Percentiles rank a stretch among this genome's conserved stretches.
phyloP scores from a whole-genome alignment of 768 basidiomycete species.

The Leccinum barrowsii region DNA sequence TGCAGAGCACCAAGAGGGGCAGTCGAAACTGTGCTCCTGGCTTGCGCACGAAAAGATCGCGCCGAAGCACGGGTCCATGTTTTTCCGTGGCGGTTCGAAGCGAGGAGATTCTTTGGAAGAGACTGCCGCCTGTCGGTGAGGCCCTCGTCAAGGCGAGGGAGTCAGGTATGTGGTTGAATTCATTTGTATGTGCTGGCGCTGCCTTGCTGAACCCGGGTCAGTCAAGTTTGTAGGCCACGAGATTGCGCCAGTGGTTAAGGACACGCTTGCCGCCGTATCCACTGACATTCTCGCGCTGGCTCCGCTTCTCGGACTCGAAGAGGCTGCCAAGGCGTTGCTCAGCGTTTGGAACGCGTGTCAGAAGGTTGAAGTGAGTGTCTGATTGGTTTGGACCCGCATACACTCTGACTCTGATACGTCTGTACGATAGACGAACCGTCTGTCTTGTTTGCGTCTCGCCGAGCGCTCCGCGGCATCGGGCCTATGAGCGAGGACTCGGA shows the following conservation, averaged over 20 bases:
- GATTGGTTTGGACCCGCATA: background rate
- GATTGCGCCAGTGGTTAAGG: slow-evolving; percentile 33
- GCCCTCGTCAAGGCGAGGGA: slow-evolving; percentile 19
- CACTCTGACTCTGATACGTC: background rate
- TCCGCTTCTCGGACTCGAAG: slow-evolving; percentile 54
- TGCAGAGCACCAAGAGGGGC: background rate
- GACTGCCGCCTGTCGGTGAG: slow-evolving; percentile 19
- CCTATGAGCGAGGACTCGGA: too few species aligned
- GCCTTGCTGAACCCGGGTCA: slow-evolving; percentile 8
- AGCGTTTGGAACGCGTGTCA: slow-evolving; percentile 65
- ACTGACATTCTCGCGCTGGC: slow-evolving; percentile 41
- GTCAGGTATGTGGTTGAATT: slow-evolving; percentile 10
- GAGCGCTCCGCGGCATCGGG: slow-evolving; percentile 61
- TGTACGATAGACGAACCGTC: slow-evolving; percentile 53
- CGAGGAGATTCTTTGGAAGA: too few species aligned
- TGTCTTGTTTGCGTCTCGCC: slow-evolving; percentile 66
- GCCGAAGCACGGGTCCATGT: slow-evolving; percentile 1
- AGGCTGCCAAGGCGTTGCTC: slow-evolving; percentile 50
- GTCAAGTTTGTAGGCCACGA: slow-evolving; percentile 34
- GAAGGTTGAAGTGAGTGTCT: slow-evolving; percentile 52
- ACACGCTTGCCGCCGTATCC: slow-evolving; percentile 34
- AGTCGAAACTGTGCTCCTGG: background rate
- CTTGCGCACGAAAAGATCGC: slow-evolving; percentile 17
- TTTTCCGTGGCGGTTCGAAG: too few species aligned
- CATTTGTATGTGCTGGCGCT: background rate